Evolutionary conservation across 176 grass and related monocot genomes (phyloP).

Genomic region (Carex littledalei): DNA sequence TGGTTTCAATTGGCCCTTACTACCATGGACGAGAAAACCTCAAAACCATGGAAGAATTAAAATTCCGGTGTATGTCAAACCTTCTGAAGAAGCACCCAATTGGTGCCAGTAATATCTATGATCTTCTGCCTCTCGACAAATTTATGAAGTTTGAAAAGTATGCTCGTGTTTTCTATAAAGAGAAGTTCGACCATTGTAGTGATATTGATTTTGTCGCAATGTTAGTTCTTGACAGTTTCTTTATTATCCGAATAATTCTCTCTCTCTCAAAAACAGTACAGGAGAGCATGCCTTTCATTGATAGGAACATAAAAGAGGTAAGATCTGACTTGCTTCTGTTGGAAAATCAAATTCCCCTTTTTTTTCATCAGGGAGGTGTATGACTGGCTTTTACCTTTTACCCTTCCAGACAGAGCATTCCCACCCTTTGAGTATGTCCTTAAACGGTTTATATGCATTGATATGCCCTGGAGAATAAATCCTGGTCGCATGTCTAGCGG

Average conservation of each 20-base stretch:
- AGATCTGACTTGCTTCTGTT: slow-evolving; percentile 1
- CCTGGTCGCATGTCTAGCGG: no score
- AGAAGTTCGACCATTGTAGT: background rate
- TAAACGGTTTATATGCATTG: no score
- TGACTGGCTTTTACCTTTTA: background rate
- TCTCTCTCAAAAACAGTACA: background rate
- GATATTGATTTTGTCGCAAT: background rate
- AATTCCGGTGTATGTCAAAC: background rate
- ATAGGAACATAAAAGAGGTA: slow-evolving; percentile 8
- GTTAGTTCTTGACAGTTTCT: slow-evolving; percentile 1
- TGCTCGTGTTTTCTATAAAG: background rate
- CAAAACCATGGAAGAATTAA: background rate
- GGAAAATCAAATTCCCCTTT: slow-evolving; percentile 8
- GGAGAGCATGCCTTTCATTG: no score
- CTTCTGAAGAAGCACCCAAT: background rate
- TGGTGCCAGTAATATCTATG: no score
- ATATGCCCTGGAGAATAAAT: no score
- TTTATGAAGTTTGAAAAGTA: no score
- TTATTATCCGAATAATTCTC: background rate
- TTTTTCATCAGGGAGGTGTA: background rate
- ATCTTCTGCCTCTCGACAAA: no score
- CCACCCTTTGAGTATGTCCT: no score
- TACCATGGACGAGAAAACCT: background rate
- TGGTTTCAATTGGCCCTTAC: slow-evolving; percentile 21
- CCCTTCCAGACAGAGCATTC: no score